Evolutionary conservation across 352 stramenopile species (phyloP), one percentile per base, ranked within the genome.

Genomic region (Elongisporangium senticosum): DNA sequence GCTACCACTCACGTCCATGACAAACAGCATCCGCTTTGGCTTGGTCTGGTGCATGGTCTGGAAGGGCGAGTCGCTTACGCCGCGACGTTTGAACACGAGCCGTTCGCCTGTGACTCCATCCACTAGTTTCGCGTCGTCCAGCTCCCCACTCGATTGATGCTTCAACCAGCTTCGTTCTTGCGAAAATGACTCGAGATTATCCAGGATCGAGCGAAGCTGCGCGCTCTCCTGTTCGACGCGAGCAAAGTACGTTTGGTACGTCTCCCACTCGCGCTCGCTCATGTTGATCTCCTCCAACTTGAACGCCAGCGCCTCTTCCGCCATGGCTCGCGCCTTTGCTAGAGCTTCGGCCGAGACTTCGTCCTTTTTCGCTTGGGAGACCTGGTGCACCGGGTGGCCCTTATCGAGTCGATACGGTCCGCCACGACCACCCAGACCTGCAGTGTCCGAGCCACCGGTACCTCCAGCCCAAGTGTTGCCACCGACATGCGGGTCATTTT

Each of bases 41-140:
- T 90, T 62, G 22, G 64, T 59, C 37, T 71, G 61, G 17, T 68
- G 50, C n/a, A 55, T 59, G 11, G 56, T 55, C 56, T 73, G 72
- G 49, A 84, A 80, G 15, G 73, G 68, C 19, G 75, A 78, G 33
- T 95, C 76, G 47, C 78, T 83, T 37, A 78, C 77, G 1, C 93
- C 94, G 15, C 96, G 85, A 14, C 87, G 78, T 63, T 98, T 98
- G 66, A 97, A 98, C 26, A 99, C 84, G 28, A 96, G 74, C 1
- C 82, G 85, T 49, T 98, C 94, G 22, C 95, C 95, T 23, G 90
- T 86, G 39, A 98, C 68, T 20, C 85, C 87, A 68, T 98, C 96
- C 20, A 98, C 91, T 17, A 98, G 76, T 66, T 96, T 96, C 8
- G 83, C 75, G 62, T 99, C 96, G 59, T 99, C 96, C n/a, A 98